Evolutionary conservation across 1,139 yeast species (phyloP).

Genomic region (Candida anutae): DNA sequence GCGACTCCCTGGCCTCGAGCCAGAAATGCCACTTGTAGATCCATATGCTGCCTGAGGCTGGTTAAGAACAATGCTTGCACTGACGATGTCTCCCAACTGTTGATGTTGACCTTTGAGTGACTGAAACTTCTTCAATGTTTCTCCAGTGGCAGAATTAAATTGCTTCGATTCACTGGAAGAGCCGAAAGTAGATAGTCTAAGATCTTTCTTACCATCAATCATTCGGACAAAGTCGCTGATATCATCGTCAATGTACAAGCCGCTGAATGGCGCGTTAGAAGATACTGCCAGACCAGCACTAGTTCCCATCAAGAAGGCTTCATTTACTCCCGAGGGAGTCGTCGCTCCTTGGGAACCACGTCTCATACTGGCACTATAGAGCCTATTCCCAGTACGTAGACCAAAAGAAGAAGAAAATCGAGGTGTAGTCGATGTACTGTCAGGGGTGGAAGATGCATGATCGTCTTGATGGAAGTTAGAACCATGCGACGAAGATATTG

Average conservation of each 20-base stretch:
- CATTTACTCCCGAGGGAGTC: conserved; percentile 9
- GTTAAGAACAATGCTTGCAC: conserved; percentile 31
- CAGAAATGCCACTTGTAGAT: conserved; percentile 2
- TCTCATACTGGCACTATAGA: conserved; percentile 29
- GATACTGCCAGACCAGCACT: conserved; percentile 29
- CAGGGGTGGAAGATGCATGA: conserved; percentile 16
- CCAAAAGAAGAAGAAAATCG: conserved; percentile 52
- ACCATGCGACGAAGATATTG: conserved; percentile 37
- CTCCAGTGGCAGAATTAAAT: conserved; percentile 7
- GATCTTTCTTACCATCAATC: conserved; percentile 62
- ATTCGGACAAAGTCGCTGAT: conserved; percentile 72
- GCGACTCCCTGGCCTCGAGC: conserved; percentile 19
- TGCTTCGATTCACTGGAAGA: conserved; percentile 3
- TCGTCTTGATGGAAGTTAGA: conserved; percentile 18
- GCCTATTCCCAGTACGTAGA: conserved; percentile 40
- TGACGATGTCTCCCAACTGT: conserved; percentile 46
- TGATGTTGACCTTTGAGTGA: conserved; percentile 34
- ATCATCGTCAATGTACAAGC: conserved; percentile 55
- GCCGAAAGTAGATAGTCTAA: conserved; percentile 22
- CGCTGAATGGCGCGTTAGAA: conserved; percentile 33
- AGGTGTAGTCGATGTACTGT: conserved; percentile 26
- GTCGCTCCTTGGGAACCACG: conserved; percentile 21
- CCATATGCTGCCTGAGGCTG: conserved; percentile 6
- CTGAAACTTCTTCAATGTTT: conserved; percentile 32
- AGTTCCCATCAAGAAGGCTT: conserved; percentile 22